A percentile compares a stretch with the other conserved stretches of the same genome.
Conservation (phyloP, 495 filamentous ascomycete genomes). For the Penicillium bovifimosum region DNA sequence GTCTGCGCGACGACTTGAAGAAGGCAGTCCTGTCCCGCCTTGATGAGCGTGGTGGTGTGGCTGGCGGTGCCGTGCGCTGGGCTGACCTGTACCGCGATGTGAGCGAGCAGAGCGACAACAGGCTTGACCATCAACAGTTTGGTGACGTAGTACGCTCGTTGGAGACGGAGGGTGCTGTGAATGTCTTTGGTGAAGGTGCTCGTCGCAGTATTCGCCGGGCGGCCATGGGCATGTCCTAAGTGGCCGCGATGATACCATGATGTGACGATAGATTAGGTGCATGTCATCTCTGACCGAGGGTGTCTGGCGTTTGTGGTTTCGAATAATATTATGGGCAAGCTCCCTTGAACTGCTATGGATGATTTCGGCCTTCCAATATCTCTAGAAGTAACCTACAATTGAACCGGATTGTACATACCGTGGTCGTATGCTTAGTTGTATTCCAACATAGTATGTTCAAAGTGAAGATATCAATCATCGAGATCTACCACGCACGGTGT, state of each 20-base stretch:
- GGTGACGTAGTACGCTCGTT: slow-evolving; percentile 68
- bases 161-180: slow-evolving; percentile 79
- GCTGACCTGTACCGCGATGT: slow-evolving; percentile 68
- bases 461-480: background rate
- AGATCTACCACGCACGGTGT: background rate
- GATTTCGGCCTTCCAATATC: no score
- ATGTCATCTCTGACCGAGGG: slow-evolving; percentile 9
- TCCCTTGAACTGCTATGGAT: background rate
- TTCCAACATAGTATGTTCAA: no score
- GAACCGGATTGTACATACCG: no score
- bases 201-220: slow-evolving; percentile 72
- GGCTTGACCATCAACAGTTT: slow-evolving; percentile 73
- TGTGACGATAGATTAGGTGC: slow-evolving; percentile 19
- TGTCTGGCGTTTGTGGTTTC: slow-evolving; percentile 5
- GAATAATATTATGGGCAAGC: slow-evolving; percentile 3
- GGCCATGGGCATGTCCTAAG: slow-evolving; percentile 19
- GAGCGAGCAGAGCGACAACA: slow-evolving; percentile 67
- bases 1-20: slow-evolving; percentile 79
- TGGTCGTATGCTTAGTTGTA: no score
- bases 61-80: slow-evolving; percentile 65
- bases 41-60: slow-evolving; percentile 63
- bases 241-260: slow-evolving; percentile 13
- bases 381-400: no score
- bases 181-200: slow-evolving; percentile 77
- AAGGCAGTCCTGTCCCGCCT: slow-evolving; percentile 64